Evolutionary conservation across 1,284 basidiomycete genomes (phyloP), one percentile per base, ranked within the genome.

Genomic region (Fomitiporia mediterranea): DNA sequence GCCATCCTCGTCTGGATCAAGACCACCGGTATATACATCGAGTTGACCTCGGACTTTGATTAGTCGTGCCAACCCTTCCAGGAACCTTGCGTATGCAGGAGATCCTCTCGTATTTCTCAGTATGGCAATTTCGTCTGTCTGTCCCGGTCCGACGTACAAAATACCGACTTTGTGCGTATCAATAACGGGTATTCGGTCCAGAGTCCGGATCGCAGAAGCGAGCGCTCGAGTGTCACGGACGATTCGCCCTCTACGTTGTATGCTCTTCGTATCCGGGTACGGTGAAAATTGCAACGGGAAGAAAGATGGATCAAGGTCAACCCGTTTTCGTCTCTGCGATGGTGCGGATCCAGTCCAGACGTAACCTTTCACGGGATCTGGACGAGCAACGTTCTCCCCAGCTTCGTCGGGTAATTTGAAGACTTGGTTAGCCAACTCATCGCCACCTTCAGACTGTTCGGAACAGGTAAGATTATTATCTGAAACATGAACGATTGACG

Each of bases 111-210:
- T 82, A 67, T 99, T 99, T 59, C 80, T 79, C 21, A 99, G 80
- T 56, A 99, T 98, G 58, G 97, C 93, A 7, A 73, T 72, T 67
- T 99, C 96, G 23, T 81, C 75, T 11, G 77, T 86, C 70, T 99
- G 97, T 0, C 91, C 91, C 1, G 94, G 91, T 0, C 90, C 96
- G 42, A 96, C 96, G 67, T 98, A 99, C 70, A 99, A 77, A 38
- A 99, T 90, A 2, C 94, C 97, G 39, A 99, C 90, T 72, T 97
- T 96, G 73, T 98, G 92, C 1, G 94, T 96, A 70, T 99, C 97
- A 61, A 99, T 97, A 60, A 98, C 94, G 0, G 95, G 94, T 52
- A 91, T 89, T 42, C 83, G 78, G 65, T 98, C 94, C 32, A 99
- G 78, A 3, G 79, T 81, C 13, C 82, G 77, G 62, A 95, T 77